Conservation (phyloP, 768 basidiomycete genomes). For the Mycena amicta region DNA sequence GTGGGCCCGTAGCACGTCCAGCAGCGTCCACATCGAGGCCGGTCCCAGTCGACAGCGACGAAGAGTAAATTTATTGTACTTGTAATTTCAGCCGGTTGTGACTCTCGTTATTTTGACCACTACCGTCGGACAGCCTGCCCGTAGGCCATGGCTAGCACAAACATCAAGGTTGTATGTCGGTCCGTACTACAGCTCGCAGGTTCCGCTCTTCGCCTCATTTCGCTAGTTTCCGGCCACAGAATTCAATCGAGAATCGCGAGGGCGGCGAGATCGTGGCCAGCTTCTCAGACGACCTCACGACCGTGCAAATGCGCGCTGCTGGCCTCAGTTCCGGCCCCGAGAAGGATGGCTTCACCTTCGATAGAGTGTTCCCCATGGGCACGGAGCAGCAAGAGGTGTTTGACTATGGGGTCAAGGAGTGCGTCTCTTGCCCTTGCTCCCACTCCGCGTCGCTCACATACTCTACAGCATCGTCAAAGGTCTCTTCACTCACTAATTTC, state of each 20-base stretch:
- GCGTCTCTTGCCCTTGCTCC: constrained; percentile 35
- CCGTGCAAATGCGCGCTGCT: constrained; percentile 76
- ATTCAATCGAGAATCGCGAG: constrained; percentile 86
- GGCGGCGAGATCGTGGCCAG: constrained; percentile 88
- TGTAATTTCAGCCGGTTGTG: not conserved
- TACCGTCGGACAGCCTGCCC: constrained; percentile 6
- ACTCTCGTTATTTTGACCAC: constrained; percentile 2
- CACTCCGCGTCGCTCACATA: constrained; percentile 11
- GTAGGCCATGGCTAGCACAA: constrained; percentile 69
- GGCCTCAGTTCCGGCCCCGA: constrained; percentile 79
- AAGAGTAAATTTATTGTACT: constrained; percentile 37
- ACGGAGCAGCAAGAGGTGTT: constrained; percentile 94
- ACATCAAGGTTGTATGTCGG: constrained; percentile 99
- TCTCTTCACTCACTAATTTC: constrained; percentile 30
- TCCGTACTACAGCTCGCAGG: too few species aligned
- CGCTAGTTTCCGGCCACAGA: constrained; percentile 89
- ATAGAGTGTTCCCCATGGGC: constrained; percentile 91
- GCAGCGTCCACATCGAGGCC: constrained; percentile 62
- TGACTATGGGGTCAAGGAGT: constrained; percentile 98
- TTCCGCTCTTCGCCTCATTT: too few species aligned
- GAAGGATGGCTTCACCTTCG: constrained; percentile 97
- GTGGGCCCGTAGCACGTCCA: constrained; percentile 57
- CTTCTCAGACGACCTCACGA: constrained; percentile 85
- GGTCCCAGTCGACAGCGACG: constrained; percentile 51
- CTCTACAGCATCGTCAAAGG: constrained; percentile 83